phyloP scores from a whole-genome alignment of 2,329 filamentous ascomycete genomes.

The Septoria petroselini region DNA sequence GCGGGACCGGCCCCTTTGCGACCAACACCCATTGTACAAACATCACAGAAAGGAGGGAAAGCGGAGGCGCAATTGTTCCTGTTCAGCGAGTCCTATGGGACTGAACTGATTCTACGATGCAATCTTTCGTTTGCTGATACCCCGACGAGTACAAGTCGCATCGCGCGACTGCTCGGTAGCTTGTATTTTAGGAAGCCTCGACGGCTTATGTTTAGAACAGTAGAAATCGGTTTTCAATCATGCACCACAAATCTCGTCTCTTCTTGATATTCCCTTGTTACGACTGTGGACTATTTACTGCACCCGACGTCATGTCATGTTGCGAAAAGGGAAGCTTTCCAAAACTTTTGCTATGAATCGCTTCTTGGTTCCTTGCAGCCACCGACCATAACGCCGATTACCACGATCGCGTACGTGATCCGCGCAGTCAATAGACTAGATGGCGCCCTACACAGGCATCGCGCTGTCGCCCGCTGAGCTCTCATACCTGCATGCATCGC shows the following conservation, averaged over 20 bases:
- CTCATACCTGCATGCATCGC: conserved; percentile 86
- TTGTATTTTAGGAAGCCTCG: not conserved
- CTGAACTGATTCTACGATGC: conserved; percentile 5
- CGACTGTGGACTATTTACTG: too few species aligned
- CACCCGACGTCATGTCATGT: too few species aligned
- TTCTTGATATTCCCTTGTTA: too few species aligned
- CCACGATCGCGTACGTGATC: not conserved
- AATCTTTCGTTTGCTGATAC: conserved; percentile 22
- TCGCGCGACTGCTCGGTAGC: conserved; percentile 7
- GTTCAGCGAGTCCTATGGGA: not conserved
- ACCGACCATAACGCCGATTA: not conserved
- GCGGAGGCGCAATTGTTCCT: conserved; percentile 18
- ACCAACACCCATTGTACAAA: conserved; percentile 19
- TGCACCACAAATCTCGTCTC: too few species aligned
- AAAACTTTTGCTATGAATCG: too few species aligned
- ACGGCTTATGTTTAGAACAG: conserved; percentile 8
- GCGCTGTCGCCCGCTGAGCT: conserved; percentile 93
- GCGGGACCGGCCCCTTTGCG: not conserved
- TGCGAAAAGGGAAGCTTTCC: too few species aligned
- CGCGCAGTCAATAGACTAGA: conserved; percentile 32
- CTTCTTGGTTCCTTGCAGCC: too few species aligned
- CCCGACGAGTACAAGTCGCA: conserved; percentile 19
- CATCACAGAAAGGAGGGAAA: conserved; percentile 11
- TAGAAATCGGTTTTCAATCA: not conserved
- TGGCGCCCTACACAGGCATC: conserved; percentile 59